Conservation (phyloP, 306 rosid species). For the Vigna unguiculata region DNA sequence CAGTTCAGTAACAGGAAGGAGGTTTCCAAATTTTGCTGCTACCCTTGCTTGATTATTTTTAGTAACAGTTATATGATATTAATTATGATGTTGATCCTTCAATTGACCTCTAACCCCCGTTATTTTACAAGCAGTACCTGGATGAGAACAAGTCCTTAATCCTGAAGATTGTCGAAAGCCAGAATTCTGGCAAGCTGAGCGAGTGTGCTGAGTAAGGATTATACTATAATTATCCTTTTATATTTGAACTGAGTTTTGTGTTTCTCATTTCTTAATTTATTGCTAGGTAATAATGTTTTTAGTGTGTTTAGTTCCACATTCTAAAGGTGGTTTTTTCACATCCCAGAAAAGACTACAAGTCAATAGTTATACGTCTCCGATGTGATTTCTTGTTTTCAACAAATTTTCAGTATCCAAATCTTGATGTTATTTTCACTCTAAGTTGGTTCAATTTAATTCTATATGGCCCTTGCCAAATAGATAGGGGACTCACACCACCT, state of each 20-base stretch:
- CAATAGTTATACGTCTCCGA: no score
- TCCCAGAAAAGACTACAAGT: no score
- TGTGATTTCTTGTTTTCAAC: no score
- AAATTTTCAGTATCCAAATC: no score
- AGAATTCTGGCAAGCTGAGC: conserved; percentile 85
- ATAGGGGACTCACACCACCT: not conserved
- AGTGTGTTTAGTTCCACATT: not conserved
- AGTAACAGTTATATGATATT: not conserved
- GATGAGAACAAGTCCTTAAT: conserved; percentile 99
- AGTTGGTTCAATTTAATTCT: not conserved
- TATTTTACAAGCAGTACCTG: conserved; percentile 69
- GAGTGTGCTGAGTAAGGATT: conserved; percentile 97
- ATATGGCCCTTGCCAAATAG: not conserved
- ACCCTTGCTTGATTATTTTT: not conserved
- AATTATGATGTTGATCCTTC: not conserved
- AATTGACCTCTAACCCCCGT: conserved; percentile 11
- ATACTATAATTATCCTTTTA: conserved; percentile 15
- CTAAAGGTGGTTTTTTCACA: no score
- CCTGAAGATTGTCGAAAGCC: conserved; percentile 98
- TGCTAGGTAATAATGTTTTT: not conserved
- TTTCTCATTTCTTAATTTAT: conserved; percentile 28
- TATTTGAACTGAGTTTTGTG: not conserved
- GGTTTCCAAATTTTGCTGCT: not conserved
- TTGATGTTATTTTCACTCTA: not conserved
- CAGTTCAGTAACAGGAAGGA: not conserved